Base-by-base conservation (phyloP, 495 filamentous ascomycete genomes). In the Talaromyces nanjingensis region DNA sequence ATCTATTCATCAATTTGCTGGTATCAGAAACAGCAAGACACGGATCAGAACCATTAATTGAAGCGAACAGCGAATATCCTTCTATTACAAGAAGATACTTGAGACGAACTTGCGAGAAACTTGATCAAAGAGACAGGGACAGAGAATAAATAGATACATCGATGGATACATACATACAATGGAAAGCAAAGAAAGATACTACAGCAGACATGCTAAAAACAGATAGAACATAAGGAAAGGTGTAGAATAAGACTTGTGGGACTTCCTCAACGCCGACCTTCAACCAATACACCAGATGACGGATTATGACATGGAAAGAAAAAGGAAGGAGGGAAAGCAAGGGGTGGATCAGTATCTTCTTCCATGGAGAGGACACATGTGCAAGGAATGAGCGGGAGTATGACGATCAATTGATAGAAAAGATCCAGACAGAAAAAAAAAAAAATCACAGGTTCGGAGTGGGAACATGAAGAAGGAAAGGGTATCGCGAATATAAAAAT, bases 341-440 rank as follows among this genome's bases (percentile, higher is more conserved):
- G 9, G 12, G 33, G 33, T 37, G 33, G 33, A 9, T 37, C 11
- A 37, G 9, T 12, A 37, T 37, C 33, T 37, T 33, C 31, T 11
- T 37, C 33, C 33, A 37, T 37, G 9, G 11, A 12, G 33, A 37
- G 2, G 8, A 12, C 9, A 37, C 33, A 37, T 12, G 37, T 42
- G 12, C 4, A 42, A 16, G 37, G 37, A 42, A 14, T 25, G 7
- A 54, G 7, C 7, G 18, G 2, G 24, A 22, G 6, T 54, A 22
- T 25, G 24, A 54, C 47, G 24, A 20, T 20, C 49, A 54, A 25
- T 54, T 12, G 49, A 20, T 24, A 64, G 61, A 12, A 12, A 29
- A 58, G 63, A 37, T 65, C 63, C 65, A 64, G 54, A 57, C 49
- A 71, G 33, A 37, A 37, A 37, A 37, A 24, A 24, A 24, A 12